Evolutionary conservation across 2,329 filamentous ascomycete species (phyloP).

Genomic region (Aspergillus sclerotialis): DNA sequence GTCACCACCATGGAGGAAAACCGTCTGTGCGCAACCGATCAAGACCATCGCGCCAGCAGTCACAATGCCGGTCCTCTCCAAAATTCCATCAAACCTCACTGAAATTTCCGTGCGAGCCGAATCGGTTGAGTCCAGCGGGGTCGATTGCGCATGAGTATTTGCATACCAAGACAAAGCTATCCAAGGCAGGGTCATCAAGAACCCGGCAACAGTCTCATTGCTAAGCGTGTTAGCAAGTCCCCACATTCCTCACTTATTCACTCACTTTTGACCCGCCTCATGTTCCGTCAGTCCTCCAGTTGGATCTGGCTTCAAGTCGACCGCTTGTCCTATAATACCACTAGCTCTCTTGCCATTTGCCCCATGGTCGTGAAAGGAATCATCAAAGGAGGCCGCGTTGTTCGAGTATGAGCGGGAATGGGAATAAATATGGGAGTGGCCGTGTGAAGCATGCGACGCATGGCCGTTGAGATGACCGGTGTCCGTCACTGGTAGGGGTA

Average conservation of each 20-base stretch:
- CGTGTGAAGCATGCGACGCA: slow-evolving; percentile 16
- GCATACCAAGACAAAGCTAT: slow-evolving; percentile 31
- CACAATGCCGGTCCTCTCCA: slow-evolving; percentile 18
- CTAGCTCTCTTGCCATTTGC: slow-evolving; percentile 2
- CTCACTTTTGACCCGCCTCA: slow-evolving; percentile 9
- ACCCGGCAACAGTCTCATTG: slow-evolving; percentile 43
- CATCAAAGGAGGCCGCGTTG: slow-evolving; percentile 17
- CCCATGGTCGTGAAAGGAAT: not conserved
- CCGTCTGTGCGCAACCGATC: slow-evolving; percentile 20
- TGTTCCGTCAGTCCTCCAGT: slow-evolving; percentile 1
- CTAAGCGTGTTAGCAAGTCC: slow-evolving; percentile 22
- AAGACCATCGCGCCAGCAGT: slow-evolving; percentile 26
- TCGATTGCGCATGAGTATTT: slow-evolving; percentile 15
- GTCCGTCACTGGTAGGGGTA: slow-evolving; percentile 10
- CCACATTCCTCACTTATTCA: slow-evolving; percentile 2
- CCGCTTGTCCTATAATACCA: not conserved
- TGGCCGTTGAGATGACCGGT: slow-evolving; percentile 17
- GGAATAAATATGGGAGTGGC: slow-evolving; percentile 33
- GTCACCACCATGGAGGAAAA: slow-evolving; percentile 12
- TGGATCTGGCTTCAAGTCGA: not conserved
- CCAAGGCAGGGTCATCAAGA: slow-evolving; percentile 36
- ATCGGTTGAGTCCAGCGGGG: slow-evolving; percentile 4
- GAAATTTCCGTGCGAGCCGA: slow-evolving; percentile 4
- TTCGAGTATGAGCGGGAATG: slow-evolving; percentile 31
- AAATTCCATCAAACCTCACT: slow-evolving; percentile 11